phyloP scores from a whole-genome alignment of 345 rosid genomes.

The Lepidium sativum region DNA sequence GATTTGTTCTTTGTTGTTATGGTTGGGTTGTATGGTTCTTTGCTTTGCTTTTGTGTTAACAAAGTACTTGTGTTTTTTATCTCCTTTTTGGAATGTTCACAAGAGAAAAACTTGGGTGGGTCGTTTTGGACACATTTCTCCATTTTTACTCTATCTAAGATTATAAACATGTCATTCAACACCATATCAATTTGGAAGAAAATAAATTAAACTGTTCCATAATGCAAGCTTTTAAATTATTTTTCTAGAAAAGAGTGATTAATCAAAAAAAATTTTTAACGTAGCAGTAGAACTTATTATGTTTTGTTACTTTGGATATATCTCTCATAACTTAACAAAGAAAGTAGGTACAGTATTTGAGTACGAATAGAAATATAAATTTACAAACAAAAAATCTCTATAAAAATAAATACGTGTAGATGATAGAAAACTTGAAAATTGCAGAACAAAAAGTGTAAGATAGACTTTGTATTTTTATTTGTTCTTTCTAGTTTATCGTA shows the following conservation, averaged over 20 bases:
- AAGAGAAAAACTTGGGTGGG: conserved; percentile 3
- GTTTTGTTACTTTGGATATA: neutral
- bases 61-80: neutral
- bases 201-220: neutral
- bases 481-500: too few species aligned
- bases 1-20: conserved; percentile 24
- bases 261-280: neutral
- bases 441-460: neutral
- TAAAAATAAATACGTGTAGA: neutral
- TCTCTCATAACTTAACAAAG: neutral
- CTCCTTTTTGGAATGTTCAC: neutral
- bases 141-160: neutral
- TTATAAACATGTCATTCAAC: neutral
- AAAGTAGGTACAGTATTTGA: neutral
- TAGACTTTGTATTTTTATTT: too few species aligned
- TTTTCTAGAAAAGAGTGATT: neutral
- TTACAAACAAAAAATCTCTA: neutral
- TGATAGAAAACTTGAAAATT: neutral
- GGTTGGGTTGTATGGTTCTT: conserved; percentile 32
- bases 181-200: neutral
- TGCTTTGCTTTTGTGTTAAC: conserved; percentile 24
- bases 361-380: neutral
- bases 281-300: neutral
- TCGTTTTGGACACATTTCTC: neutral
- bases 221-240: neutral